These are phyloP conservation scores for Suhomyces atakaporum DNA, from an alignment of 1,139 yeast species.

Conservation along the genomic window DNA sequence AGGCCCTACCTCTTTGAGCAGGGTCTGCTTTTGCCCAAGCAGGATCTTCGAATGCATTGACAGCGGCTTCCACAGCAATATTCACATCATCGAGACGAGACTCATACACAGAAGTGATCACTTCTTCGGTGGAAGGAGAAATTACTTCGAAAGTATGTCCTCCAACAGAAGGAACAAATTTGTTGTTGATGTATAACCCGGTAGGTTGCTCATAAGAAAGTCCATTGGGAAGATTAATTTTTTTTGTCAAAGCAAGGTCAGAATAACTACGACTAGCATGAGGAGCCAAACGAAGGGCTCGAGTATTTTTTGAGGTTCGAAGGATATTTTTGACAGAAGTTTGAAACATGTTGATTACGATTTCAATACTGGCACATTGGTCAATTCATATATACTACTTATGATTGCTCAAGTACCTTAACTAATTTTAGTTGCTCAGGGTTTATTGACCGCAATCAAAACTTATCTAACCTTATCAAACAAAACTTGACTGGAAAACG, in stretches of 20 bases:
- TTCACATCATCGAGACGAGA: slow-evolving; percentile 61
- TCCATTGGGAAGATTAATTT: slow-evolving; percentile 11
- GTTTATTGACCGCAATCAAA: no score
- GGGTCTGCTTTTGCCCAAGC: slow-evolving; percentile 14
- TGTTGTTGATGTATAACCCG: slow-evolving; percentile 64
- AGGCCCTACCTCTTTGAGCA: slow-evolving; percentile 9
- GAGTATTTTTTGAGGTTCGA: neutral
- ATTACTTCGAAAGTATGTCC: slow-evolving; percentile 55
- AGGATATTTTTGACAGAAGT: no score
- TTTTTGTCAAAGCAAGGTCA: slow-evolving; percentile 3
- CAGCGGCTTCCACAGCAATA: slow-evolving; percentile 59
- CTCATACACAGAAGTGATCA: slow-evolving; percentile 54
- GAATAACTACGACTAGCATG: neutral
- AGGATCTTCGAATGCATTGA: slow-evolving; percentile 42
- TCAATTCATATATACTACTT: no score
- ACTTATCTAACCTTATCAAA: no score
- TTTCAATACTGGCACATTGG: no score
- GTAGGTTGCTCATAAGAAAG: slow-evolving; percentile 56
- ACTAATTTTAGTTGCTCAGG: no score
- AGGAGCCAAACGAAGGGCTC: neutral
- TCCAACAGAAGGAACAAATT: slow-evolving; percentile 51
- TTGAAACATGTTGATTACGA: no score
- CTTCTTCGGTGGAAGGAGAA: slow-evolving; percentile 60
- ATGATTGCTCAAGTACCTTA: no score
- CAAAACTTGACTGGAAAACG: no score